Conservation (phyloP, 306 rosid species). For the Ammopiptanthus mongolicus region DNA sequence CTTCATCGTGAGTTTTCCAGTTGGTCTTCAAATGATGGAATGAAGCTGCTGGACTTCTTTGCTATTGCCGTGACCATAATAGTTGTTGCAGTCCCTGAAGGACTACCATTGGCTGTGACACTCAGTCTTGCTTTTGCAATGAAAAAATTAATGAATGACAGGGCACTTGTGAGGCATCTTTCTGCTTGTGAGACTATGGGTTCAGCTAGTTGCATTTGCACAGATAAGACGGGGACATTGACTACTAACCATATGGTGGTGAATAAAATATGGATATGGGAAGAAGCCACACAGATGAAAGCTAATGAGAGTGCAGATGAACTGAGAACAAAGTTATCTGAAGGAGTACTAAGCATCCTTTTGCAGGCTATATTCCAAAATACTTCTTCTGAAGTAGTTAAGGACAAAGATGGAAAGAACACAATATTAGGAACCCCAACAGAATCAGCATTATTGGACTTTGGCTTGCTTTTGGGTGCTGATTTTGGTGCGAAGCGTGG, state of each 20-base stretch:
- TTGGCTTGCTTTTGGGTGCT: slow-evolving; percentile 75
- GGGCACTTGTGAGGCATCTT: slow-evolving; percentile 92
- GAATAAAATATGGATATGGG: slow-evolving; percentile 61
- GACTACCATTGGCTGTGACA: slow-evolving; percentile 94
- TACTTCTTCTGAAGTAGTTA: slow-evolving; percentile 71
- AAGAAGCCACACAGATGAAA: slow-evolving; percentile 39
- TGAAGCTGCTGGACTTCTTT: slow-evolving; percentile 65
- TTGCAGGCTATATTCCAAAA: slow-evolving; percentile 78
- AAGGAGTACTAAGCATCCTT: slow-evolving; percentile 45
- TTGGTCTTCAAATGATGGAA: slow-evolving; percentile 82
- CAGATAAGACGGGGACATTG: slow-evolving; percentile 93
- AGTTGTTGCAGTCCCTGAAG: slow-evolving; percentile 98
- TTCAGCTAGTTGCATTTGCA: slow-evolving; percentile 90
- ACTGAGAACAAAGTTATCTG: slow-evolving; percentile 49
- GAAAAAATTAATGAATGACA: slow-evolving; percentile 81
- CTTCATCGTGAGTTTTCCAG: slow-evolving; percentile 38
- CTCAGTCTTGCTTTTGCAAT: slow-evolving; percentile 98
- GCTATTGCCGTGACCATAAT: slow-evolving; percentile 89
- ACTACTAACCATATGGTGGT: slow-evolving; percentile 93
- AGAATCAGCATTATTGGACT: slow-evolving; percentile 76
- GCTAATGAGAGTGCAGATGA: slow-evolving; percentile 40
- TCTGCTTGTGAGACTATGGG: slow-evolving; percentile 99
- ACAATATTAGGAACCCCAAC: slow-evolving; percentile 83
- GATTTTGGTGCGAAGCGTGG: slow-evolving; percentile 48
- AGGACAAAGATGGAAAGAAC: slow-evolving; percentile 56